Percentiles rank a stretch among this genome's conserved stretches.
These are phyloP conservation scores for Pseudomassariella vexata DNA, from an alignment of 2,329 filamentous ascomycete genomes.

Conservation along the genomic window DNA sequence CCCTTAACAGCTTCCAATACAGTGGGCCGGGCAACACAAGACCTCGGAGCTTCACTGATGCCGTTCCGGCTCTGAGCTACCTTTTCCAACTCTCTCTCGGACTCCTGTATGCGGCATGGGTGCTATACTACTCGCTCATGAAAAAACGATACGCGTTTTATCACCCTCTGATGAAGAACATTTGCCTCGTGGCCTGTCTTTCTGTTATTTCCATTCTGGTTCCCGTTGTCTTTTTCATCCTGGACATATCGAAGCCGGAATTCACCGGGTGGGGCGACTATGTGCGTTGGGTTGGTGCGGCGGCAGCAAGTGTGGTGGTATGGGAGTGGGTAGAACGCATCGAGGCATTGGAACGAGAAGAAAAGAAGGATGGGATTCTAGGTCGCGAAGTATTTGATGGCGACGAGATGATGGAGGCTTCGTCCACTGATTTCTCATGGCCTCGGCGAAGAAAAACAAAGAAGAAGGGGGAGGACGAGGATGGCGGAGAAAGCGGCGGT, in stretches of 20 bases:
- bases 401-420: slow-evolving; percentile 78
- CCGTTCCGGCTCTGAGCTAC: slow-evolving; percentile 85
- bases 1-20: slow-evolving; percentile 77
- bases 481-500: slow-evolving; percentile 24
- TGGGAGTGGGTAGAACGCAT: slow-evolving; percentile 98
- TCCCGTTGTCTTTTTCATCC: slow-evolving; percentile 86
- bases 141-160: slow-evolving; percentile 90
- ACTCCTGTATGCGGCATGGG: slow-evolving; percentile 85
- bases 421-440: slow-evolving; percentile 45
- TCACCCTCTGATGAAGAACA: slow-evolving; percentile 85
- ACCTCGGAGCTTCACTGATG: slow-evolving; percentile 76
- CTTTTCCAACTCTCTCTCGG: slow-evolving; percentile 84
- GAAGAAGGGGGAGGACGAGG: slow-evolving; percentile 19
- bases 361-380: slow-evolving; percentile 88
- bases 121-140: slow-evolving; percentile 87
- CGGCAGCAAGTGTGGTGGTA: slow-evolving; percentile 90
- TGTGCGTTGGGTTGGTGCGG: slow-evolving; percentile 91
- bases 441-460: slow-evolving; percentile 25
- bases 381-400: slow-evolving; percentile 90
- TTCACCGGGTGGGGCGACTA: slow-evolving; percentile 93
- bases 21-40: slow-evolving; percentile 46
- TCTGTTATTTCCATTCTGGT: slow-evolving; percentile 79
- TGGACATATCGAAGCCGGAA: slow-evolving; percentile 80
- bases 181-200: slow-evolving; percentile 71
- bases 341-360: slow-evolving; percentile 84